Conservation (phyloP, 306 rosid species). For the Malus fusca region DNA sequence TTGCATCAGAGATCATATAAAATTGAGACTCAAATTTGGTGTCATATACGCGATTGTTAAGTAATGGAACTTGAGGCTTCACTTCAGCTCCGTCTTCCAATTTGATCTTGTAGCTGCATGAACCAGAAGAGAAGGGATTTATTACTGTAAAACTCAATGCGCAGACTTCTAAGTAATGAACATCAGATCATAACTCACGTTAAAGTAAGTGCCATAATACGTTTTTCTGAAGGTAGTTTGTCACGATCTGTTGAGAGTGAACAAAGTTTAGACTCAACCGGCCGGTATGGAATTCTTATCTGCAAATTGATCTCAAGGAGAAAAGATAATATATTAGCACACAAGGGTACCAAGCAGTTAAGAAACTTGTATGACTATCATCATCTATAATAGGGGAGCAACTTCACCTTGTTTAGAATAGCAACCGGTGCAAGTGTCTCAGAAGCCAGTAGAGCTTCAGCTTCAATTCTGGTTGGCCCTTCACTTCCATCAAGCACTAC, state of each 20-base stretch:
- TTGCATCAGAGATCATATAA: conserved; percentile 78
- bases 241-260: conserved; percentile 79
- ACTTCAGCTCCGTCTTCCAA: conserved; percentile 88
- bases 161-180: conserved; percentile 11
- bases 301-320: conserved; percentile 29
- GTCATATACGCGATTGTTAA: conserved; percentile 81
- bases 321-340: conserved; percentile 8
- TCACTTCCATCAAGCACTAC: conserved; percentile 91
- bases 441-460: conserved; percentile 66
- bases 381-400: conserved; percentile 8
- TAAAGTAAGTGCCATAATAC: conserved; percentile 75
- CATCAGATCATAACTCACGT: conserved; percentile 48
- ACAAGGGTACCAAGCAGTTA: background rate
- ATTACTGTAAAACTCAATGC: background rate
- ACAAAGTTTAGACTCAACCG: conserved; percentile 64
- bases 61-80: conserved; percentile 73
- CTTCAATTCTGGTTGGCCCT: conserved; percentile 76
- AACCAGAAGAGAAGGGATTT: conserved; percentile 17
- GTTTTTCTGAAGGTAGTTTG: conserved; percentile 85
- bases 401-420: conserved; percentile 69
- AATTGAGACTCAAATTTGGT: conserved; percentile 90
- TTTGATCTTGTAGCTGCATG: conserved; percentile 80
- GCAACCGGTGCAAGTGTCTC: conserved; percentile 90
- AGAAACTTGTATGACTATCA: background rate
- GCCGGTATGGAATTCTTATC: conserved; percentile 81